Evolutionary conservation across 2,329 filamentous ascomycete species (phyloP).

Genomic region (Fusarium annulatum): DNA sequence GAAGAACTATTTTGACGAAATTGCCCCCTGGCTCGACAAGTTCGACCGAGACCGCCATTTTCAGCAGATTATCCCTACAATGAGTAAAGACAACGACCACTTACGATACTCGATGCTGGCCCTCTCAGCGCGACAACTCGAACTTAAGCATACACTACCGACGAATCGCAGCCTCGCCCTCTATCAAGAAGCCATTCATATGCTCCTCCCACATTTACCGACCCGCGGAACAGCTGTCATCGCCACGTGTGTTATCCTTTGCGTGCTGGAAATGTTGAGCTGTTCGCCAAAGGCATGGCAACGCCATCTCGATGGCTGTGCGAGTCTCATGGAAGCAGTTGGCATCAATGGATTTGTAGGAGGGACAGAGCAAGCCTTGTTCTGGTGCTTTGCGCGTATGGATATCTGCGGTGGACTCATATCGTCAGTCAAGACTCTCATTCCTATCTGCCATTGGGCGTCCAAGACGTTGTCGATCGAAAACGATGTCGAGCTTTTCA

Average conservation of each 20-base stretch:
- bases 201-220: conserved; percentile 60
- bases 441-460: conserved; percentile 60
- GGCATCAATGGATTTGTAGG: conserved; percentile 63
- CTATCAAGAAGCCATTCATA: conserved; percentile 63
- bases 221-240: conserved; percentile 61
- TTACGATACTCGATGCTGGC: conserved; percentile 62
- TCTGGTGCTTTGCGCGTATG: conserved; percentile 67
- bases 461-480: conserved; percentile 47
- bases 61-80: conserved; percentile 58
- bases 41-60: conserved; percentile 63
- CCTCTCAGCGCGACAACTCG: conserved; percentile 62
- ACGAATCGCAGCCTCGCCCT: conserved; percentile 58
- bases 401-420: conserved; percentile 65
- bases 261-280: conserved; percentile 65
- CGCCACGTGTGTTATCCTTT: conserved; percentile 64
- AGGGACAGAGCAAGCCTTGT: conserved; percentile 61
- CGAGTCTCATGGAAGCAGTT: conserved; percentile 60
- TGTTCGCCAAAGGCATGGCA: conserved; percentile 61
- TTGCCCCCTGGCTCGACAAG: conserved; percentile 62
- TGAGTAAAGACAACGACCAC: conserved; percentile 57
- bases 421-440: conserved; percentile 61
- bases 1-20: conserved; percentile 56
- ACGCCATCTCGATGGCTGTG: conserved; percentile 63
- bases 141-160: conserved; percentile 52
- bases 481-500: conserved; percentile 51